phyloP scores from a whole-genome alignment of 352 stramenopile species.

The Ophiocytium majus region DNA sequence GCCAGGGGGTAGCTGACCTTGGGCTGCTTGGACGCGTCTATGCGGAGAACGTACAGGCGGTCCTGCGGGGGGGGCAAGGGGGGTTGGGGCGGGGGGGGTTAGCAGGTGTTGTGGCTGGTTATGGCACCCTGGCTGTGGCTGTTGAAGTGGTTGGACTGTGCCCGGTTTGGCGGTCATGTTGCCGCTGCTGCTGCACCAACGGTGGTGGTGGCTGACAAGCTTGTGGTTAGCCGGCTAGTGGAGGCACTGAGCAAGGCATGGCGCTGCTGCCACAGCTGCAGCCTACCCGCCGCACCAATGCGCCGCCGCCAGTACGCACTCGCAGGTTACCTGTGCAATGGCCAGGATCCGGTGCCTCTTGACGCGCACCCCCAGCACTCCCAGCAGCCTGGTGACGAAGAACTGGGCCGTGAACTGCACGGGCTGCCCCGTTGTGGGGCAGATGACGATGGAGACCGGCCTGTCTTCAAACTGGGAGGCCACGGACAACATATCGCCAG shows the following conservation, averaged over 20 bases:
- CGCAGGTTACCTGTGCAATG: neutral
- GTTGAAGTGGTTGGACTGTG: too few species aligned
- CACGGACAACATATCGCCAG: neutral
- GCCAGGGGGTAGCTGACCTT: conserved; percentile 4
- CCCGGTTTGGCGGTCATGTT: too few species aligned
- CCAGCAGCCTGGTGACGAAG: conserved; percentile 16
- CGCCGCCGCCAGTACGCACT: too few species aligned
- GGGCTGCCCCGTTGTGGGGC: neutral
- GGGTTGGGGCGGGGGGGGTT: neutral
- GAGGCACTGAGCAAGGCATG: too few species aligned
- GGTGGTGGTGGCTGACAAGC: too few species aligned
- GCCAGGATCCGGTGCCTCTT: conserved; percentile 11
- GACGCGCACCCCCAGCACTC: conserved; percentile 13
- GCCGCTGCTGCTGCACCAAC: too few species aligned
- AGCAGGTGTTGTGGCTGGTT: too few species aligned
- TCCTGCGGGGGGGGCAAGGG: neutral
- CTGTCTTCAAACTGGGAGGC: neutral
- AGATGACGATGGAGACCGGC: neutral
- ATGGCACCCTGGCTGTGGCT: too few species aligned
- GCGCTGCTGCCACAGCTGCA: too few species aligned
- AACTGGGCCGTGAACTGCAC: conserved; percentile 9
- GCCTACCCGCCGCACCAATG: too few species aligned
- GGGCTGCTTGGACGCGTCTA: conserved; percentile 14
- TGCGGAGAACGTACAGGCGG: conserved; percentile 5
- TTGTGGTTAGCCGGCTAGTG: too few species aligned